Evolutionary conservation across 805 yeast genomes (phyloP).

Genomic region (Candida mattraensis): DNA sequence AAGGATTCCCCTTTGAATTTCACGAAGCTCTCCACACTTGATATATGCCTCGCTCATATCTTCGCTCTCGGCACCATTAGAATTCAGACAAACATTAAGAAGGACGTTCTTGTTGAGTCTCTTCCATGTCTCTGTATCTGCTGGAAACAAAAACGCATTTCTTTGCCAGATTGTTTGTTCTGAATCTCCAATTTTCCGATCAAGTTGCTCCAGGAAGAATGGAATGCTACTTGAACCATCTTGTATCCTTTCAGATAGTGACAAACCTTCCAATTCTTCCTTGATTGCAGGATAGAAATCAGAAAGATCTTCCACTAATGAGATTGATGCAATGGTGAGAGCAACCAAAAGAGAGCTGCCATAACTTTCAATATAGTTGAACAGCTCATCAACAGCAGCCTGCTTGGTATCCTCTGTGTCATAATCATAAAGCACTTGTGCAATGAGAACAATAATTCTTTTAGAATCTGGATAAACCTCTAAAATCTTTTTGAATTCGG

Average conservation of each 20-base stretch:
- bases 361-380: constrained; percentile 56
- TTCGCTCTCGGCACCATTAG: constrained; percentile 48
- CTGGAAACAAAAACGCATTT: constrained; percentile 73
- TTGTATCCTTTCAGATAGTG: constrained; percentile 41
- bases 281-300: constrained; percentile 61
- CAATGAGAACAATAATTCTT: constrained; percentile 66
- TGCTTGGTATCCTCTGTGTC: constrained; percentile 75
- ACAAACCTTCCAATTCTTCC: constrained; percentile 59
- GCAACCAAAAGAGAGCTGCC: constrained; percentile 71
- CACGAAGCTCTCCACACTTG: constrained; percentile 47
- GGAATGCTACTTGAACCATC: constrained; percentile 62
- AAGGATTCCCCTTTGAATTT: constrained; percentile 67
- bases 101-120: constrained; percentile 57
- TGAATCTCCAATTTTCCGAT: constrained; percentile 36
- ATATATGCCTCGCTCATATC: constrained; percentile 54
- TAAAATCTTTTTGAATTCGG: constrained; percentile 65
- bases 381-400: constrained; percentile 83
- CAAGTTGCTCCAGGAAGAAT: constrained; percentile 52
- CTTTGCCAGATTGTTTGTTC: constrained; percentile 55
- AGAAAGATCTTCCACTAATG: constrained; percentile 58
- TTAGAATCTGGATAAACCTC: constrained; percentile 55
- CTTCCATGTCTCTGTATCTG: constrained; percentile 67
- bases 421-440: constrained; percentile 77
- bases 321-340: constrained; percentile 76
- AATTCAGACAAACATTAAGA: constrained; percentile 53